phyloP scores from a whole-genome alignment of 2,329 filamentous ascomycete genomes.

The Lomentospora prolificans region DNA sequence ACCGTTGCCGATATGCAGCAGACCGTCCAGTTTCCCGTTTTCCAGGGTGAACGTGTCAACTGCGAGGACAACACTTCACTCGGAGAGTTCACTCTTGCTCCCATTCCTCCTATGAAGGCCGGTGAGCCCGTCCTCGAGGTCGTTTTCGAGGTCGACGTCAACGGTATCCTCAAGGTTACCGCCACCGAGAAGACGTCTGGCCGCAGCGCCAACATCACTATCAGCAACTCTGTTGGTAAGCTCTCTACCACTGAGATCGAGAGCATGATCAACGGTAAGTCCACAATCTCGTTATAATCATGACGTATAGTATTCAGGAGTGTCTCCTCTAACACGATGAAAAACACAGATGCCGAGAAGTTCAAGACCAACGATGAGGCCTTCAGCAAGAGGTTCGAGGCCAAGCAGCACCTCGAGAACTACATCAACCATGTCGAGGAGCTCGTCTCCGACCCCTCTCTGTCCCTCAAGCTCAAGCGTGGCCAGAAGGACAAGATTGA shows the following conservation, averaged over 20 bases:
- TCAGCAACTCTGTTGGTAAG: slow-evolving; percentile 99
- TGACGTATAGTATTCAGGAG: background rate
- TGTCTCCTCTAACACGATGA: background rate
- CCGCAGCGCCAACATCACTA: slow-evolving; percentile 98
- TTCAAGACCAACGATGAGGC: slow-evolving; percentile 98
- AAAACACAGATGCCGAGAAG: slow-evolving; percentile 73
- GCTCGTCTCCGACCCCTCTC: slow-evolving; percentile 91
- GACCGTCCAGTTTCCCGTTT: slow-evolving; percentile 85
- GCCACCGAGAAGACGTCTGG: slow-evolving; percentile 98
- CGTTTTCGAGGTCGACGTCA: slow-evolving; percentile 99
- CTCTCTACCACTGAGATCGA: slow-evolving; percentile 91
- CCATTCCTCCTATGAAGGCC: slow-evolving; percentile 78
- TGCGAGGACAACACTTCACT: slow-evolving; percentile 97
- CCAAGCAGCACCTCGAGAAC: slow-evolving; percentile 96
- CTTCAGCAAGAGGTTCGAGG: slow-evolving; percentile 99
- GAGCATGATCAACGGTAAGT: slow-evolving; percentile 81
- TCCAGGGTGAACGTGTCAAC: slow-evolving; percentile 94
- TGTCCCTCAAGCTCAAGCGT: slow-evolving; percentile 96
- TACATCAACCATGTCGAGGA: slow-evolving; percentile 99
- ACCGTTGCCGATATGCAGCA: slow-evolving; percentile 71
- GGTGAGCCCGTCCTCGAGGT: slow-evolving; percentile 95
- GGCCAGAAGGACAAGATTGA: slow-evolving; percentile 99
- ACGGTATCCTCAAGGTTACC: slow-evolving; percentile 99
- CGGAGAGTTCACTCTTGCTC: slow-evolving; percentile 92
- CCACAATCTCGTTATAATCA: background rate